Base-by-base conservation (phyloP, 805 yeast genomes). In the Phaffomyces thermotolerans region DNA sequence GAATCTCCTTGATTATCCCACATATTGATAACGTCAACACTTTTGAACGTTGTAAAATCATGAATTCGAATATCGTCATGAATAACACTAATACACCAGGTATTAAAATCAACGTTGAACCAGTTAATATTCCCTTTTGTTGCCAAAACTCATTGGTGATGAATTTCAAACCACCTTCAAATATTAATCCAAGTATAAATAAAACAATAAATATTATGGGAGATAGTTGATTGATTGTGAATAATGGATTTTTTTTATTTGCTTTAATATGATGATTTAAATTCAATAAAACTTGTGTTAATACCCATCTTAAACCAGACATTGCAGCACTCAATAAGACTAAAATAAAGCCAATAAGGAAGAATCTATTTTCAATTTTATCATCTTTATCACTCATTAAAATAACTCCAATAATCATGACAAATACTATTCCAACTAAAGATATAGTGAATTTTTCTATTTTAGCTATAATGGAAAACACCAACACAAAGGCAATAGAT, bases 241-340 rank as follows among this genome's bases (percentile, higher is more conserved):
- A 71, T 17, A 93, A 78, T 3, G 99, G 95, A 57, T 90, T 81
- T 33, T 75, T 73, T 48, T 58, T 63, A 40, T 52, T 47, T 3
- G 41, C 23, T 27, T 35, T 20, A 14, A 22, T 18, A n/a, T 23
- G 34, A 30, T 39, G 39, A 24, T 31, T 36, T 27, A 27, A 22
- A 15, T 37, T 36, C 40, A 93, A 66, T 31, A 91, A 71, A 20
- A 93, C 62, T 58, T 93, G 98, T 1, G 98, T 89, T 48, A 90
- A 76, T 1, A 95, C 91, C 99, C 99, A 93, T 50, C 99, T 75
- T 41, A 93, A 67, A 0, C 99, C 99, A 14, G 93, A 81, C 66
- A 88, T 74, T 59, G 84, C 73, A 2, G 95, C 78, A 4, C 96
- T 90, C 2, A 75, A 65, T 25, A 93, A 65, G 1, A 91, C 97